These are phyloP conservation scores for Rhizopus sp. DNA, from an alignment of 371 early-diverging fungal genomes.

Conservation along the genomic window DNA sequence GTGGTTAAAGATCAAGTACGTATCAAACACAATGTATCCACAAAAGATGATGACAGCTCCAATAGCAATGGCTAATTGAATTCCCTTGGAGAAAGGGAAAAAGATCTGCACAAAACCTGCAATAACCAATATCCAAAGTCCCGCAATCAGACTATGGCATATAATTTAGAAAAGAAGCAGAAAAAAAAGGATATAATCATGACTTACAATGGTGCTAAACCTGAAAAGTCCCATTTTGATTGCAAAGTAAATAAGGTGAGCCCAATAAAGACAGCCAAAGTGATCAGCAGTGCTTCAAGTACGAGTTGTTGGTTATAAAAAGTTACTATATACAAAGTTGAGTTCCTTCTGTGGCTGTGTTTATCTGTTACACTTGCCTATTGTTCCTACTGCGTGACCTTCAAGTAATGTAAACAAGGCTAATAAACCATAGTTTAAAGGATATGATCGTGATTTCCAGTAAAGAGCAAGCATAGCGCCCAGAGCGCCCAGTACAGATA, in stretches of 20 bases:
- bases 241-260: slow-evolving; percentile 80
- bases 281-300: slow-evolving; percentile 74
- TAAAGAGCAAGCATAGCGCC: slow-evolving; percentile 57
- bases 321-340: slow-evolving; percentile 39
- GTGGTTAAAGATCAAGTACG: slow-evolving; percentile 68
- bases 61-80: slow-evolving; percentile 68
- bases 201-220: slow-evolving; percentile 62
- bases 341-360: slow-evolving; percentile 4
- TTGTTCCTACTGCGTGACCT: slow-evolving; percentile 65
- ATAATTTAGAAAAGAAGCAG: neutral
- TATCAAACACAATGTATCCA: slow-evolving; percentile 75
- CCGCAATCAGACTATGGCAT: slow-evolving; percentile 54
- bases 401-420: slow-evolving; percentile 70
- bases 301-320: slow-evolving; percentile 61
- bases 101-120: slow-evolving; percentile 70
- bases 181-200: neutral
- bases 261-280: slow-evolving; percentile 71
- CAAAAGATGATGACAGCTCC: slow-evolving; percentile 70
- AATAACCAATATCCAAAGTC: slow-evolving; percentile 61
- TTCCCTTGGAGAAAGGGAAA: slow-evolving; percentile 65
- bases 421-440: slow-evolving; percentile 66
- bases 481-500: slow-evolving; percentile 48
- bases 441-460: slow-evolving; percentile 65
- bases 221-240: slow-evolving; percentile 72
- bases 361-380: slow-evolving; percentile 43